Percentiles rank a stretch among this genome's conserved stretches.
Conservation (phyloP, 176 grass and related monocot genomes). For the Typha latifolia region DNA sequence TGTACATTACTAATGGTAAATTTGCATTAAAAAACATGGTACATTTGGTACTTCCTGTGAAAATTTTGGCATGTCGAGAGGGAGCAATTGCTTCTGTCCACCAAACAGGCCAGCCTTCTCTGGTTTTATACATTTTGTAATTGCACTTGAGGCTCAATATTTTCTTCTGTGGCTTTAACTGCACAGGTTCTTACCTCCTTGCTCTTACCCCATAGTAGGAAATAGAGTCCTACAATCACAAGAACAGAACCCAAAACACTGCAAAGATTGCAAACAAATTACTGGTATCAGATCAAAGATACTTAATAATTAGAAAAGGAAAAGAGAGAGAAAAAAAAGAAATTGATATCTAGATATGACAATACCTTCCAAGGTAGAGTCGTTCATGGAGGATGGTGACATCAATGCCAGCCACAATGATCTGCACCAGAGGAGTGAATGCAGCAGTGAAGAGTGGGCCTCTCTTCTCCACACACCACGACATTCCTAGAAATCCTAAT, state of each 20-base stretch:
- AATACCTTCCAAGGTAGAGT: slow-evolving; percentile 70
- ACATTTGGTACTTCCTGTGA: too few species aligned
- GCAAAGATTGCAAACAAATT: slow-evolving; percentile 4
- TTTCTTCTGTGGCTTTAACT: slow-evolving; percentile 30
- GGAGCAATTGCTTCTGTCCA: too few species aligned
- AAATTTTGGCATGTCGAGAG: too few species aligned
- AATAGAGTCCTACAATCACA: slow-evolving; percentile 47
- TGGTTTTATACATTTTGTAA: slow-evolving; percentile 16
- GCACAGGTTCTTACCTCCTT: slow-evolving; percentile 27
- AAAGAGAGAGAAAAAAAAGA: not conserved
- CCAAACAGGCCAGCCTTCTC: too few species aligned
- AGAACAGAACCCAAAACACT: slow-evolving; percentile 47
- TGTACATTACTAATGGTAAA: too few species aligned
- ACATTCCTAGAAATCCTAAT: slow-evolving; percentile 57
- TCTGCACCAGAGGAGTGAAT: slow-evolving; percentile 70
- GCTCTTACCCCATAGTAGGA: slow-evolving; percentile 71
- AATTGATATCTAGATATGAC: not conserved
- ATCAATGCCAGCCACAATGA: slow-evolving; percentile 55
- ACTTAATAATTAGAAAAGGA: not conserved
- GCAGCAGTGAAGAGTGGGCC: slow-evolving; percentile 68
- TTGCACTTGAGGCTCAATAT: slow-evolving; percentile 34
- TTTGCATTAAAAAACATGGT: too few species aligned
- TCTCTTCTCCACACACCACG: slow-evolving; percentile 69
- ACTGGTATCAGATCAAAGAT: not conserved
- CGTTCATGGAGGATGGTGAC: slow-evolving; percentile 50